A percentile compares a stretch with the other conserved stretches of the same genome.
phyloP scores from a whole-genome alignment of 306 rosid genomes.

The Ormosia semicastrata region DNA sequence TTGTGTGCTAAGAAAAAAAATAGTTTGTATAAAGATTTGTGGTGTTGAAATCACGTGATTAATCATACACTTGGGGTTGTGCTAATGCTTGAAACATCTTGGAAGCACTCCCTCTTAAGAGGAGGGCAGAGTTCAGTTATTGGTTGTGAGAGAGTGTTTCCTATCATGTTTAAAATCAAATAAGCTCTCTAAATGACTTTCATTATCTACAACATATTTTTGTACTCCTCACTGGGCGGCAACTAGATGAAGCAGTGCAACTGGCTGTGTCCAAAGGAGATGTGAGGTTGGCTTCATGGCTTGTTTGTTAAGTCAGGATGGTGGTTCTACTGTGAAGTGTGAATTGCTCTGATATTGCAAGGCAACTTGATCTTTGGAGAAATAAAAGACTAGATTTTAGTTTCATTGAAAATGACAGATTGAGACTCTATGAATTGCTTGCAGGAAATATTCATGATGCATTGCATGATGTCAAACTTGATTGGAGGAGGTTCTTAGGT shows the following conservation, averaged over 20 bases:
- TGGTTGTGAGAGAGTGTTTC: slow-evolving; percentile 96
- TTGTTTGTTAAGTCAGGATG: slow-evolving; percentile 87
- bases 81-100: too few relatives aligned
- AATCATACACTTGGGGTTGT: too few relatives aligned
- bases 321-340: slow-evolving; percentile 84
- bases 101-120: slow-evolving; percentile 86
- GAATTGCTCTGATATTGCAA: slow-evolving; percentile 71
- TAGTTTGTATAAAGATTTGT: too few relatives aligned
- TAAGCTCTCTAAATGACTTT: slow-evolving; percentile 70
- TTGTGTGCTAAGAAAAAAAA: too few relatives aligned
- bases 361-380: slow-evolving; percentile 87
- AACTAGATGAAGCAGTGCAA: slow-evolving; percentile 82
- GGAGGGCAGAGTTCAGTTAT: slow-evolving; percentile 95
- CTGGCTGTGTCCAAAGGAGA: slow-evolving; percentile 84
- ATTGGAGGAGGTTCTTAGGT: slow-evolving; percentile 96
- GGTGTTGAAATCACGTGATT: too few relatives aligned
- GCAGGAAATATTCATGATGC: slow-evolving; percentile 77
- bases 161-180: slow-evolving; percentile 72
- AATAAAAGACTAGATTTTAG: slow-evolving; percentile 80
- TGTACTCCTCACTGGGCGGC: slow-evolving; percentile 79
- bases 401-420: slow-evolving; percentile 83
- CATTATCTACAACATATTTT: slow-evolving; percentile 71
- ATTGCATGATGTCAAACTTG: slow-evolving; percentile 58
- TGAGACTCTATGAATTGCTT: slow-evolving; percentile 80
- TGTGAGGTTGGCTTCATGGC: slow-evolving; percentile 95